Percentiles rank a stretch among this genome's conserved stretches.
phyloP scores from a whole-genome alignment of 2,329 filamentous ascomycete genomes.

The Botryosphaeria agaves region DNA sequence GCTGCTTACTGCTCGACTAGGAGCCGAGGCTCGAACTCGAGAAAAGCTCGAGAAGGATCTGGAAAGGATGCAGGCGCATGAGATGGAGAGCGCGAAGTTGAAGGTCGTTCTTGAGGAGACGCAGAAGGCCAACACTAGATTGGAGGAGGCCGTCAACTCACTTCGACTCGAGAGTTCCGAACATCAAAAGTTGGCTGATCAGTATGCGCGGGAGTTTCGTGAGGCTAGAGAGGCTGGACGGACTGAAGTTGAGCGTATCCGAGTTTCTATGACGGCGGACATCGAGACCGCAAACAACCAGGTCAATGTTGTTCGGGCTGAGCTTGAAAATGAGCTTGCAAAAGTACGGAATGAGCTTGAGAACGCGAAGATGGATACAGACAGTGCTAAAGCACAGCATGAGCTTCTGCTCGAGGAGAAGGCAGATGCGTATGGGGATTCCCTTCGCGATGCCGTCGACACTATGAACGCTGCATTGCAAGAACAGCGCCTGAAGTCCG shows the following conservation, averaged over 20 bases:
- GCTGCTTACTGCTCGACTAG: constrained; percentile 34
- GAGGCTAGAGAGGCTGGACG: constrained; percentile 67
- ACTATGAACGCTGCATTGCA: constrained; percentile 35
- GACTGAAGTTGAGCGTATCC: constrained; percentile 65
- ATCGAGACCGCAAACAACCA: constrained; percentile 72
- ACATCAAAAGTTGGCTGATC: constrained; percentile 49
- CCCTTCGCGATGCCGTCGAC: constrained; percentile 35
- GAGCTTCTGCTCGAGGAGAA: constrained; percentile 76
- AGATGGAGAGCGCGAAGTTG: constrained; percentile 60
- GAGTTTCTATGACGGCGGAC: constrained; percentile 62
- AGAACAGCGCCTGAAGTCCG: constrained; percentile 42
- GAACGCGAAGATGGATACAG: constrained; percentile 58
- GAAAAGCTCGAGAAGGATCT: constrained; percentile 28
- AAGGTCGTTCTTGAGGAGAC: constrained; percentile 49
- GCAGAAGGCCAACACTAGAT: constrained; percentile 8
- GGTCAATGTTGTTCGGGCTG: constrained; percentile 64
- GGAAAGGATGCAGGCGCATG: constrained; percentile 31
- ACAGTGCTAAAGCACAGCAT: constrained; percentile 63
- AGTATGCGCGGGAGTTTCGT: constrained; percentile 66
- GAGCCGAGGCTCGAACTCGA: constrained; percentile 23
- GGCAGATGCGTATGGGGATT: constrained; percentile 46
- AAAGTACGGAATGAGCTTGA: constrained; percentile 62
- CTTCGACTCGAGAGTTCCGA: constrained; percentile 46
- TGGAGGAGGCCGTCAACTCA: constrained; percentile 12
- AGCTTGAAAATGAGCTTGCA: constrained; percentile 63